Conservation (phyloP, 768 basidiomycete species). For the Calocera cornea region DNA sequence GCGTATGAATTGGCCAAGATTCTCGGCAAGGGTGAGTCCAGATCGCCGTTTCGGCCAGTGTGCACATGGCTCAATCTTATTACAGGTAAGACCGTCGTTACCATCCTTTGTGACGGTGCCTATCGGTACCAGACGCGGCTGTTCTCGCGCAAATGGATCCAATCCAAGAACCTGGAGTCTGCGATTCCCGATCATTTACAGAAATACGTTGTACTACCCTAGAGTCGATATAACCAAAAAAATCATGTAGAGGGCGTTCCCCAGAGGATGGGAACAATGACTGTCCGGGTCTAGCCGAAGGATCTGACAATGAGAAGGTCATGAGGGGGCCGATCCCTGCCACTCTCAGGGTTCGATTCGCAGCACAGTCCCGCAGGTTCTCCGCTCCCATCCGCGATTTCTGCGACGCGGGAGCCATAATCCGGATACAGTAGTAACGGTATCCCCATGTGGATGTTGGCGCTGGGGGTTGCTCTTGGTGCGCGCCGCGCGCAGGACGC, state of each 20-base stretch:
- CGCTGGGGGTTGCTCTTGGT: too few species aligned
- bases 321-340: too few species aligned
- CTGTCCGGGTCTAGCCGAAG: neutral
- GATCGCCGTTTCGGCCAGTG: neutral
- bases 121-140: constrained; percentile 90
- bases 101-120: constrained; percentile 87
- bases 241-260: neutral
- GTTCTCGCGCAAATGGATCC: constrained; percentile 88
- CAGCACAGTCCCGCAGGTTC: too few species aligned
- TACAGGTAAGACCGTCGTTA: constrained; percentile 69
- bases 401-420: too few species aligned
- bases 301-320: too few species aligned
- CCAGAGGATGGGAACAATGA: neutral
- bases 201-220: constrained; percentile 69
- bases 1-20: constrained; percentile 76
- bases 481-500: too few species aligned
- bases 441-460: too few species aligned
- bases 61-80: neutral
- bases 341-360: too few species aligned
- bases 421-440: too few species aligned
- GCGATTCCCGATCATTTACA: constrained; percentile 72
- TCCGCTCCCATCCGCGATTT: too few species aligned
- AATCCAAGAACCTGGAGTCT: constrained; percentile 57
- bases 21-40: constrained; percentile 58
- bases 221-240: neutral